A percentile compares a stretch with the other conserved stretches of the same genome.
Evolutionary conservation across 164 flowering plant species (phyloP).

Genomic region (Stephania japonica): DNA sequence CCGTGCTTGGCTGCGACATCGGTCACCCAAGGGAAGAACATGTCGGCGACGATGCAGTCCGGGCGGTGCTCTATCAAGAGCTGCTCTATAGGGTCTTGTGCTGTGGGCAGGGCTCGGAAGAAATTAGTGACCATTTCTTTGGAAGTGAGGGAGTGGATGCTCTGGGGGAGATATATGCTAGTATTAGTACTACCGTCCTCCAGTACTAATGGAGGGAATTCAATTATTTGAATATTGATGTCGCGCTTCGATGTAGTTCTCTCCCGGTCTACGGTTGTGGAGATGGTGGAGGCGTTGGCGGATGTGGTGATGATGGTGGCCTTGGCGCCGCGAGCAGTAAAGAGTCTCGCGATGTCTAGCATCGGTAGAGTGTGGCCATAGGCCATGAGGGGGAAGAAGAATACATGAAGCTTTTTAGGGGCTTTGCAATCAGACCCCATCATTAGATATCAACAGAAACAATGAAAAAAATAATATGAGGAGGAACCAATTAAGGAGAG

Average conservation of each 20-base stretch:
- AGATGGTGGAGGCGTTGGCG: slow-evolving; percentile 19
- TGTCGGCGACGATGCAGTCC: slow-evolving; percentile 29
- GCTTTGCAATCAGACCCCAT: not conserved
- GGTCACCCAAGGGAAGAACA: slow-evolving; percentile 26
- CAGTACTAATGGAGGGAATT: slow-evolving; percentile 20
- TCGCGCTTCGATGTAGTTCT: slow-evolving; percentile 6
- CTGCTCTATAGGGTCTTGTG: slow-evolving; percentile 21
- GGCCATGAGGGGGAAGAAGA: slow-evolving; percentile 46
- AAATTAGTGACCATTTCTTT: slow-evolving; percentile 9
- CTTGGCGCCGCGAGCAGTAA: slow-evolving; percentile 33
- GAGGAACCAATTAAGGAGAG: no score
- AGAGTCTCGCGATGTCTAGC: slow-evolving; percentile 42
- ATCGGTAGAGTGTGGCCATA: slow-evolving; percentile 45
- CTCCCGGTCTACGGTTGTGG: slow-evolving; percentile 3
- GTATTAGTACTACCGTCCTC: no score
- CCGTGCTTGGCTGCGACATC: slow-evolving; percentile 20
- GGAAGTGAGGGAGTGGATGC: slow-evolving; percentile 3
- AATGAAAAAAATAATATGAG: no score
- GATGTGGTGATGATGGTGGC: slow-evolving; percentile 34
- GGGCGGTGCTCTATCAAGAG: slow-evolving; percentile 22
- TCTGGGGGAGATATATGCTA: slow-evolving; percentile 10
- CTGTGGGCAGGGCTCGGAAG: slow-evolving; percentile 14
- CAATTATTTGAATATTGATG: slow-evolving; percentile 9
- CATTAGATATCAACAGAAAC: no score
- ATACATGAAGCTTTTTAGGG: slow-evolving; percentile 12